Conservation (phyloP, 2,329 filamentous ascomycete species). For the Penicillium crustosum region DNA sequence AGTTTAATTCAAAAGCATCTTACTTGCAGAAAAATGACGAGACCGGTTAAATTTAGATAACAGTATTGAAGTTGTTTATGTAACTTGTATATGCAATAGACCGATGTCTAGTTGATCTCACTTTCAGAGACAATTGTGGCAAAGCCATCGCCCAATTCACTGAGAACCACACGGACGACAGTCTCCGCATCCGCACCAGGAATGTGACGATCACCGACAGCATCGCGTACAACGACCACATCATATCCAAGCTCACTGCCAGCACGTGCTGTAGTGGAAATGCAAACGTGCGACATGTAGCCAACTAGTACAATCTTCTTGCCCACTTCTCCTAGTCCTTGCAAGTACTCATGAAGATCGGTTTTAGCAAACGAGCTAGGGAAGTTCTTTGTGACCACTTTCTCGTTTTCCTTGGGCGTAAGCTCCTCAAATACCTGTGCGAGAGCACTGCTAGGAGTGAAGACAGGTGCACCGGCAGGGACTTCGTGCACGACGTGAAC, state of each 20-base stretch:
- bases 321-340: slow-evolving; percentile 42
- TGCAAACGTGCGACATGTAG: slow-evolving; percentile 58
- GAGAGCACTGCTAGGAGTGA: slow-evolving; percentile 61
- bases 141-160: slow-evolving; percentile 64
- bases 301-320: slow-evolving; percentile 60
- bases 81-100: not conserved
- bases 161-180: slow-evolving; percentile 52
- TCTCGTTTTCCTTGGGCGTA: slow-evolving; percentile 55
- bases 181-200: slow-evolving; percentile 57
- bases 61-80: not conserved
- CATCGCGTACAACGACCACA: slow-evolving; percentile 61
- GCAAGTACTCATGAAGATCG: slow-evolving; percentile 56
- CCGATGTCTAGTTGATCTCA: not conserved
- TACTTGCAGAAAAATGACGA: too few species aligned
- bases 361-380: slow-evolving; percentile 64
- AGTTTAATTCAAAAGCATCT: not conserved
- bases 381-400: slow-evolving; percentile 58
- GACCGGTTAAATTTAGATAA: not conserved
- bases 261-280: slow-evolving; percentile 63
- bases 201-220: slow-evolving; percentile 65
- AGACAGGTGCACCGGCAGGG: slow-evolving; percentile 63
- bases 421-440: slow-evolving; percentile 63
- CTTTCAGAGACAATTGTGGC: slow-evolving; percentile 56
- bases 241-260: slow-evolving; percentile 63
- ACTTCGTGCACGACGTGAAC: slow-evolving; percentile 63